Evolutionary conservation across 2,329 filamentous ascomycete genomes (phyloP).

Genomic region (Tolypocladium capitatum): DNA sequence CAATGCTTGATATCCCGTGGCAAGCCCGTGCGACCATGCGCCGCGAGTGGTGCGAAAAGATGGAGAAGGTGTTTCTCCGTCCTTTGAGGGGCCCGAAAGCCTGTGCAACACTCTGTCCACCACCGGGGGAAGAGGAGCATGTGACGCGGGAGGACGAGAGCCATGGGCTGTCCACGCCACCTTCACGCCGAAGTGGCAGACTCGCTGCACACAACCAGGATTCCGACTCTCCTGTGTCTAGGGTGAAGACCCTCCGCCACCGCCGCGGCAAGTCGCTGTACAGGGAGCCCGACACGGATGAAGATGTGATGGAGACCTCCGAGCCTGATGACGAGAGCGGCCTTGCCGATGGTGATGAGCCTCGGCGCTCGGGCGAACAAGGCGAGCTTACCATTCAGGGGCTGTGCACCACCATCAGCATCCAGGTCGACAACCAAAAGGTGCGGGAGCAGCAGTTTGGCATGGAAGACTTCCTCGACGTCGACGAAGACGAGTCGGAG

Average conservation of each 20-base stretch:
- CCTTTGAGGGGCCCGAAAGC: constrained; percentile 25
- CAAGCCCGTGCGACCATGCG: constrained; percentile 69
- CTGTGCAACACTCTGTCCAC: constrained; percentile 10
- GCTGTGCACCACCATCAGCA: constrained; percentile 55
- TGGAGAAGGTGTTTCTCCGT: constrained; percentile 54
- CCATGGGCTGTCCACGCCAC: constrained; percentile 8
- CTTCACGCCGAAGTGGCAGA: constrained; percentile 24
- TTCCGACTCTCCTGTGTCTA: constrained; percentile 9
- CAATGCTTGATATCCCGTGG: constrained; percentile 71
- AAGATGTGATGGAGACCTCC: constrained; percentile 24
- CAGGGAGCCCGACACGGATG: constrained; percentile 31
- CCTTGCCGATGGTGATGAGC: constrained; percentile 2
- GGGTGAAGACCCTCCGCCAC: constrained; percentile 5
- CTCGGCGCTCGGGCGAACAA: background rate
- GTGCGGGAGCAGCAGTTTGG: constrained; percentile 53
- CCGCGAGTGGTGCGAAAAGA: constrained; percentile 59
- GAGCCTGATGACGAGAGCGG: constrained; percentile 3
- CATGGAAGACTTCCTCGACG: constrained; percentile 59
- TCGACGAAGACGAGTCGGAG: constrained; percentile 40
- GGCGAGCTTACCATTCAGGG: constrained; percentile 41
- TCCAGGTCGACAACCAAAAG: constrained; percentile 65
- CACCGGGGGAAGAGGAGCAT: constrained; percentile 3
- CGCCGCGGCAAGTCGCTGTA: constrained; percentile 19
- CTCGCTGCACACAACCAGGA: constrained; percentile 17
- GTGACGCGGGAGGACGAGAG: constrained; percentile 7